phyloP scores from a whole-genome alignment of 2,329 filamentous ascomycete genomes.

The Sporothrix sp. region DNA sequence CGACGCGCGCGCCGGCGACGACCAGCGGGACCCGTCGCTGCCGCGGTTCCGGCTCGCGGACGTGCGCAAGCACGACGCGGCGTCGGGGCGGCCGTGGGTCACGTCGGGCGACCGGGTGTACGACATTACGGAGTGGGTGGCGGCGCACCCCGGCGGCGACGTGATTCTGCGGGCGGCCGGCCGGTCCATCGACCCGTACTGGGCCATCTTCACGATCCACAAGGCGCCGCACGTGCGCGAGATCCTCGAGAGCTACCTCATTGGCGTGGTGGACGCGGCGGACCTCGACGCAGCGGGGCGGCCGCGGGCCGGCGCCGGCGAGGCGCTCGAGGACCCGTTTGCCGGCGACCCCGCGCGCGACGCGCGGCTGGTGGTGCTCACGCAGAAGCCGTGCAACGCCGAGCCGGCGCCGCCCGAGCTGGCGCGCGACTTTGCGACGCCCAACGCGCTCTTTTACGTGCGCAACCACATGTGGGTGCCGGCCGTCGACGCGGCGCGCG shows the following conservation, averaged over 20 bases:
- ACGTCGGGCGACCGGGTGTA: conserved; percentile 56
- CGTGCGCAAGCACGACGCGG: conserved; percentile 17
- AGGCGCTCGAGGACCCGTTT: conserved; percentile 52
- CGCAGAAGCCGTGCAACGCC: conserved; percentile 49
- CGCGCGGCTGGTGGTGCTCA: conserved; percentile 40
- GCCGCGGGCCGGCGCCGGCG: conserved; percentile 31
- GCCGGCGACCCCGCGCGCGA: conserved; percentile 44
- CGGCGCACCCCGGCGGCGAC: conserved; percentile 55
- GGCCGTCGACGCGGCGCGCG: conserved; percentile 20
- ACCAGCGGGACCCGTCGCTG: conserved; percentile 18
- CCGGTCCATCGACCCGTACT: conserved; percentile 55
- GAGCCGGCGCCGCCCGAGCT: conserved; percentile 46
- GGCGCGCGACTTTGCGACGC: conserved; percentile 41
- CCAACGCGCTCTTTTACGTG: conserved; percentile 47
- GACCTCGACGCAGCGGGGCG: conserved; percentile 47
- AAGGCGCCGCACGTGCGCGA: conserved; percentile 54
- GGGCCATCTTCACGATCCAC: conserved; percentile 62
- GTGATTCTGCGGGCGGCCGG: conserved; percentile 59
- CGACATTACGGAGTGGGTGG: conserved; percentile 60
- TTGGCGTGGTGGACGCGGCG: conserved; percentile 48
- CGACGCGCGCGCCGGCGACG: neutral
- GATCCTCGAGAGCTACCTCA: conserved; percentile 53
- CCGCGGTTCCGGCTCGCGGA: conserved; percentile 20
- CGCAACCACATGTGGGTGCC: conserved; percentile 58
- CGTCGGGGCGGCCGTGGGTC: conserved; percentile 44